These are phyloP conservation scores for Sporothrix sp. DNA, from an alignment of 2,329 filamentous ascomycete species.

Conservation along the genomic window DNA sequence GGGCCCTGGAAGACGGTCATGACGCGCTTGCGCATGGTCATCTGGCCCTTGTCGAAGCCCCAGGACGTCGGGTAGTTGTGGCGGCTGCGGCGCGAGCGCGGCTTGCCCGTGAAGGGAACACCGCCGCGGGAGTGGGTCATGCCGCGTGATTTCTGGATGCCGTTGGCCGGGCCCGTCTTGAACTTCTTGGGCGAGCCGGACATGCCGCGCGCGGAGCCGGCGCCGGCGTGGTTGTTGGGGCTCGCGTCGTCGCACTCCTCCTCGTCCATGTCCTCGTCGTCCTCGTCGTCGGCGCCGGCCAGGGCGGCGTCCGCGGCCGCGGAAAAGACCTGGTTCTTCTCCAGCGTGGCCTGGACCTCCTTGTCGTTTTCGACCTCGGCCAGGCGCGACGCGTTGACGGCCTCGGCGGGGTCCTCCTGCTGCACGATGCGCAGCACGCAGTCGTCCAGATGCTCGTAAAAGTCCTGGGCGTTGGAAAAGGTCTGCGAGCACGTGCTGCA, in stretches of 20 bases:
- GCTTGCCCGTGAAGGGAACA: constrained; percentile 45
- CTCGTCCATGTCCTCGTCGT: constrained; percentile 38
- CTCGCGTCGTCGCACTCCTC: constrained; percentile 47
- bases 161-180: constrained; percentile 46
- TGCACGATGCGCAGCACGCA: constrained; percentile 63
- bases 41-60: constrained; percentile 85
- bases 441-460: constrained; percentile 91
- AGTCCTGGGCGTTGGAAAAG: constrained; percentile 90
- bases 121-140: constrained; percentile 71
- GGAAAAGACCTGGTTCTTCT: constrained; percentile 53
- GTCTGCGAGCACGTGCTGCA: constrained; percentile 90
- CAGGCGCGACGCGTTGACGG: constrained; percentile 57
- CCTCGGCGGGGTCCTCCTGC: constrained; percentile 60
- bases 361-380: constrained; percentile 56
- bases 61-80: constrained; percentile 90
- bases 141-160: constrained; percentile 58
- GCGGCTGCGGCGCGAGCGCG: constrained; percentile 73
- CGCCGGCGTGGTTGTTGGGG: constrained; percentile 27
- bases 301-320: constrained; percentile 26
- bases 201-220: constrained; percentile 17
- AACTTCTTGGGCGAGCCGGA: constrained; percentile 35
- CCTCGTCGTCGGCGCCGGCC: constrained; percentile 32
- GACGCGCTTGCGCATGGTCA: constrained; percentile 98
- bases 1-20: constrained; percentile 85
- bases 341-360: constrained; percentile 51